Conservation (phyloP, 1,284 basidiomycete genomes). For the Cutaneotrichosporon mucoides region DNA sequence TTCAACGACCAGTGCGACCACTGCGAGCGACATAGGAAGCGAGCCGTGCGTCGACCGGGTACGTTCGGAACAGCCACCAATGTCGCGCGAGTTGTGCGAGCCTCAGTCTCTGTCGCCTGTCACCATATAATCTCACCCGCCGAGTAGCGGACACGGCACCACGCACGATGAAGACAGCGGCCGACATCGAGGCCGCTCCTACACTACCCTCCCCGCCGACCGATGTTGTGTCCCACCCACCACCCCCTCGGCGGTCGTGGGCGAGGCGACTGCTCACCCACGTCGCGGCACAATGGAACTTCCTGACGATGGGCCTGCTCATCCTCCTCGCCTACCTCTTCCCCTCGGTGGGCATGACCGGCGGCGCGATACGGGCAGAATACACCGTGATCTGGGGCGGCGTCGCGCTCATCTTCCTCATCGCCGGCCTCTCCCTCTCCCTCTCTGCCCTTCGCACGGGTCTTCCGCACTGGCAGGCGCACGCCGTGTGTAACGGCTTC, state of each 20-base stretch:
- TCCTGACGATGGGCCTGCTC: slow-evolving; percentile 24
- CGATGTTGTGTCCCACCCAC: not conserved
- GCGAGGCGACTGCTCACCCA: not conserved
- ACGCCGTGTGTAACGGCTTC: slow-evolving; percentile 30
- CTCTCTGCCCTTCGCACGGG: slow-evolving; percentile 28
- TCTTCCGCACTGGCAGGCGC: slow-evolving; percentile 25
- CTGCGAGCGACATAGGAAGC: too few species aligned
- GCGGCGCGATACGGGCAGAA: slow-evolving; percentile 26
- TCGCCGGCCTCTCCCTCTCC: slow-evolving; percentile 38
- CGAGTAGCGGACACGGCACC: too few species aligned
- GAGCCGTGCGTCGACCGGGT: too few species aligned
- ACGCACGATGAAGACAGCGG: too few species aligned
- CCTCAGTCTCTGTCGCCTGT: too few species aligned
- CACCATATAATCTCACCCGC: too few species aligned
- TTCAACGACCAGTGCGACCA: too few species aligned
- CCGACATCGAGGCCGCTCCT: too few species aligned
- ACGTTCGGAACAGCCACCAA: too few species aligned
- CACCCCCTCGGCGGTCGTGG: not conserved
- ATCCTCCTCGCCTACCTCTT: slow-evolving; percentile 31
- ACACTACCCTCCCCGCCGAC: not conserved
- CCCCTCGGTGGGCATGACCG: slow-evolving; percentile 28
- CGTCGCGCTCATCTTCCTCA: slow-evolving; percentile 45
- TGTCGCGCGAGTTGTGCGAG: too few species aligned
- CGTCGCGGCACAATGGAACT: slow-evolving; percentile 21
- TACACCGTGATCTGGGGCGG: slow-evolving; percentile 34